phyloP scores from a whole-genome alignment of 805 yeast genomes.

The Saccharomyces mikatae region DNA sequence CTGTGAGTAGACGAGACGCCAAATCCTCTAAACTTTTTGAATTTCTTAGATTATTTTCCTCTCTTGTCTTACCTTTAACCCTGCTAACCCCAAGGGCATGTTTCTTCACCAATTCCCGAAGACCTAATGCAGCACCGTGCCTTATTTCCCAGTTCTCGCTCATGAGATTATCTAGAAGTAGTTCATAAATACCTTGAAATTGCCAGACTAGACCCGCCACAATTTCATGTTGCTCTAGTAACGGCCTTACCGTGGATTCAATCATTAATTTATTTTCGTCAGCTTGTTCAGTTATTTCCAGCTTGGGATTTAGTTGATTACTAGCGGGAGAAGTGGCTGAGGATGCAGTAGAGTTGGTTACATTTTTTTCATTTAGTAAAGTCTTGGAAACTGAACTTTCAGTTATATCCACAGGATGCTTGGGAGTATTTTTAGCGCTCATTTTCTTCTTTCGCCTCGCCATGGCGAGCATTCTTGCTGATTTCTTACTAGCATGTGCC shows the following conservation, averaged over 20 bases:
- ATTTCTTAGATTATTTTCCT: conserved; percentile 62
- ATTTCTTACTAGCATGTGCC: conserved; percentile 29
- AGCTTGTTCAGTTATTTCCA: conserved; percentile 68
- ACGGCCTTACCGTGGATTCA: conserved; percentile 66
- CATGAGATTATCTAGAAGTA: conserved; percentile 69
- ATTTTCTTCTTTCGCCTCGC: conserved; percentile 85
- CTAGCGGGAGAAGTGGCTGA: conserved; percentile 15
- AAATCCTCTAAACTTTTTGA: conserved; percentile 73
- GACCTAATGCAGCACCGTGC: conserved; percentile 91
- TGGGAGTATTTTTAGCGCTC: conserved; percentile 45
- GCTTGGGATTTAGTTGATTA: conserved; percentile 31
- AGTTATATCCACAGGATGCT: conserved; percentile 57
- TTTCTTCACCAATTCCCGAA: conserved; percentile 62
- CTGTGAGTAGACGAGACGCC: conserved; percentile 72
- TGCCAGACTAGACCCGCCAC: conserved; percentile 82
- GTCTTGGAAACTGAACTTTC: conserved; percentile 58
- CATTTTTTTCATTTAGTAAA: conserved; percentile 24
- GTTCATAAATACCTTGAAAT: conserved; percentile 85
- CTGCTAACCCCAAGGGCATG: conserved; percentile 87
- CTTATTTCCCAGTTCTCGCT: conserved; percentile 88
- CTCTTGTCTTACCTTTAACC: conserved; percentile 49
- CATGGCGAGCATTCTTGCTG: conserved; percentile 85
- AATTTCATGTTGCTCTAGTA: conserved; percentile 61
- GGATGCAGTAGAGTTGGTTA: conserved; percentile 8
- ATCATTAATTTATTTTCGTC: conserved; percentile 78